A percentile compares a stretch with the other conserved stretches of the same genome.
Conservation (phyloP, 2,329 filamentous ascomycete species). For the Penicillium sp. region DNA sequence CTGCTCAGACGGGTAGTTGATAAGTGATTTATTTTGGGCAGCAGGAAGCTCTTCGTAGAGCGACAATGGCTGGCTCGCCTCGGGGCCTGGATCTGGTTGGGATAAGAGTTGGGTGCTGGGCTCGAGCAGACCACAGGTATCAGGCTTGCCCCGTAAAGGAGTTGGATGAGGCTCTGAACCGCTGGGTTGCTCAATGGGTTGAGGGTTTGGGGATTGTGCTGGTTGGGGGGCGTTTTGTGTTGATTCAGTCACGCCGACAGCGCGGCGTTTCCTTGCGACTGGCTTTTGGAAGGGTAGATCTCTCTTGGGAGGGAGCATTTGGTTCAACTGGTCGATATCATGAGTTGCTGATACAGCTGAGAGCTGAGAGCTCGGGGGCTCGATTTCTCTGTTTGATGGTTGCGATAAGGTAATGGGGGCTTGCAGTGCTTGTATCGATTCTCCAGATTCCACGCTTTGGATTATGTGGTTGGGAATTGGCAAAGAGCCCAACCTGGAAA, state of each 20-base stretch:
- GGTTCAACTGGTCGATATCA: constrained; percentile 31
- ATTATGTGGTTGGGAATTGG: background rate
- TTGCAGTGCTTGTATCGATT: background rate
- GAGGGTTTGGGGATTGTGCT: background rate
- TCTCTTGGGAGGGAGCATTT: constrained; percentile 44
- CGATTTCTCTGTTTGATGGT: background rate
- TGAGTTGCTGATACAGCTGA: constrained; percentile 31
- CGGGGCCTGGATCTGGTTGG: background rate
- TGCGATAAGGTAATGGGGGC: background rate
- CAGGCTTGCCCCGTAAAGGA: background rate
- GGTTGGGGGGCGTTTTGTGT: background rate
- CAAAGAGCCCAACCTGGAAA: background rate
- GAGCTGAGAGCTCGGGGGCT: constrained; percentile 10
- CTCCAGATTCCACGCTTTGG: background rate
- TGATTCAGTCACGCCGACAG: background rate
- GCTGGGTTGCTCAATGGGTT: background rate
- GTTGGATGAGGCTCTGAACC: background rate
- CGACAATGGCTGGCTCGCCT: background rate
- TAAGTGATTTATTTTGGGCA: background rate
- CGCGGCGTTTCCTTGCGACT: constrained; percentile 16
- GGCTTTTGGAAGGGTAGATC: constrained; percentile 42
- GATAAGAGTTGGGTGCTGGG: background rate
- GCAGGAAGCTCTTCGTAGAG: background rate
- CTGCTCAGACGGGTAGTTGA: background rate
- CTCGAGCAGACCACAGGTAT: background rate